Evolutionary conservation across 2,329 filamentous ascomycete genomes (phyloP), one percentile per base, ranked within the genome.

Genomic region (Nigrospora sphaerica): DNA sequence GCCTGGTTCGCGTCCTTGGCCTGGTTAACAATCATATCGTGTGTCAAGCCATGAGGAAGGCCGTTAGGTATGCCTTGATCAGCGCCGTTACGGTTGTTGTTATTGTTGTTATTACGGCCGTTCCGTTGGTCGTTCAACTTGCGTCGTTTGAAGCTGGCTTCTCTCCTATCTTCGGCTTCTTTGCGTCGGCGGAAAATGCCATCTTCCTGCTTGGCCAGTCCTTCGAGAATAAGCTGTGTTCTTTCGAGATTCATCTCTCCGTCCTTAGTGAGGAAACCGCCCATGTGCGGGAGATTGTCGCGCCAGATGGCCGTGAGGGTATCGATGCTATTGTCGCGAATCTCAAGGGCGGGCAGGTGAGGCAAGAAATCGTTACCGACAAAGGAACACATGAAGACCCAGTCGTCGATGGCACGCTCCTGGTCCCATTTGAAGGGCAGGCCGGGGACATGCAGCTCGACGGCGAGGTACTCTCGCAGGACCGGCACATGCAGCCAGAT

Each of bases 371-470:
- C 95, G 67, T 98, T 98, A 55, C 92, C 92, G 47, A 97, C 92
- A 63, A 97, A 97, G 71, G 95, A 97, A 70, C 92, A 97, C 83
- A 97, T 93, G 65, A 97, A 97, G 13, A 97, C 89, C 93, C 92
- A 97, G 63, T 97, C 92, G 66, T 97, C 93, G 49, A 97, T 80
- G 23, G 91, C 91, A 54, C 93, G 83, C 67, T 98, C 93, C 39
- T 98, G 75, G 62, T 98, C 90, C 66, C 95, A 97, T 46, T 81
- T 80, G 68, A 97, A 97, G 2, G 85, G 84, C 54, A 95, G 80
- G 46, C 83, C 79, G 16, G 88, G 85, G 32, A 96, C 84, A 58
- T 86, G 79, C 58, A 98, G 81, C 67, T 98, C 93, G 44, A 88
- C 85, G 48, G 86, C 90, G 46, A 98, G 77, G 63, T 98, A 98